Evolutionary conservation across 768 basidiomycete genomes (phyloP), one percentile per base, ranked within the genome.

Genomic region (Agaricus subrufescens): DNA sequence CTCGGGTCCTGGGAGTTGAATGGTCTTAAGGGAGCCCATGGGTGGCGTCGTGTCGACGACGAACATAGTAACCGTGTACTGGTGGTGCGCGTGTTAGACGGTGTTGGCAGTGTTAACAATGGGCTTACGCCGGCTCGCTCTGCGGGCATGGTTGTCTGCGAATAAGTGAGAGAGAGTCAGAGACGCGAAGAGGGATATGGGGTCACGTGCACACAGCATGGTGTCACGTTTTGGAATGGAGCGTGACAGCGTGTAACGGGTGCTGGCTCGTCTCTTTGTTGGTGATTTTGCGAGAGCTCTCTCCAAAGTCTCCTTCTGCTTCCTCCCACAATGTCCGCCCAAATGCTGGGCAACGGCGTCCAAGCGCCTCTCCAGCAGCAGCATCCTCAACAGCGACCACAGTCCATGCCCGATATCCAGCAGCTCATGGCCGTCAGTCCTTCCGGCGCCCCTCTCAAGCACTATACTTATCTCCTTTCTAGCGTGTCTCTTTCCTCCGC

Each of bases 11-110:
- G 74, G 71, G 25, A 86, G 66, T 40, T 85, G 75, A 40, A 92
- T 78, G 1, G 73, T 77, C 52, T 84, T 74, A 49, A 73, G 65
- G 52, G 79, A 79, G 19, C 80, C 87, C 95, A 97, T 98, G 43
- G 93, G 85, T 53, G 86, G 80, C 11, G 92, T 94, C 46, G 87
- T 75, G 76, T 98, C 95, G 62, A 98, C 73, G 63, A 96, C 80
- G 66, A 94, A 97, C 82, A 93, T 86, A 23, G 88, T 89, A 1
- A 89, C 90, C 0, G 89, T 90, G 66, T 85, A 92, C 91, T 93
- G 65, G 0, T 93, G 65, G 0, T 31, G 8, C 26, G 15, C 10
- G 31, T 14, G 40, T 67, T 1, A 66, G 66, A 51, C 52, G 29
- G 19, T n/a, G 66, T 48, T 47, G 25, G 48, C 3, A 5, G 7